These are phyloP conservation scores for Friedmanniomyces endolithicus DNA, from an alignment of 495 filamentous ascomycete genomes.

Conservation along the genomic window DNA sequence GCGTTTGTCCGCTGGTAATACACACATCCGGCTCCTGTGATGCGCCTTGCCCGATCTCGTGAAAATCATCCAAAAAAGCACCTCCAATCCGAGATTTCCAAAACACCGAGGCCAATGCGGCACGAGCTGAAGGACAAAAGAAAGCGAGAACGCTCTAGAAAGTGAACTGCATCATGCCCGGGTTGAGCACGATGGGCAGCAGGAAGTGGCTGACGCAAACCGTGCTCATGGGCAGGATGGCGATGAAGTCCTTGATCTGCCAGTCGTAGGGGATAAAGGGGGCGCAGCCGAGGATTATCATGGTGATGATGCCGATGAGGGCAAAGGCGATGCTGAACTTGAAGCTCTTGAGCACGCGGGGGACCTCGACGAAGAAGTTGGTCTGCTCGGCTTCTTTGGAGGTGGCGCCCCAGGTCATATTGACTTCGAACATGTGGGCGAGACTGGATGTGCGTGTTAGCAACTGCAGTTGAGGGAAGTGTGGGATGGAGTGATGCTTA, in stretches of 20 bases:
- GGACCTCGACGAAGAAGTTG: slow-evolving; percentile 71
- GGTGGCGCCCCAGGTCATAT: slow-evolving; percentile 41
- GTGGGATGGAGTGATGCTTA: neutral
- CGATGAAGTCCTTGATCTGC: slow-evolving; percentile 66
- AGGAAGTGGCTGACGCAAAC: slow-evolving; percentile 56
- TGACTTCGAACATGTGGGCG: slow-evolving; percentile 38
- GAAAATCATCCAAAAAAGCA: neutral
- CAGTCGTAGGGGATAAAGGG: slow-evolving; percentile 54
- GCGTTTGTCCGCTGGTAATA: neutral
- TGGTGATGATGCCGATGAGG: slow-evolving; percentile 46
- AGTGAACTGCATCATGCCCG: slow-evolving; percentile 70
- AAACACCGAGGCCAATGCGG: neutral
- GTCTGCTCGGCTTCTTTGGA: slow-evolving; percentile 50
- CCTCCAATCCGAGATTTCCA: too few relatives aligned
- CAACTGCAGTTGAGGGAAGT: slow-evolving; percentile 1
- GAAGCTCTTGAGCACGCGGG: slow-evolving; percentile 63
- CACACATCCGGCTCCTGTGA: neutral
- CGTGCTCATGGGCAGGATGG: slow-evolving; percentile 67
- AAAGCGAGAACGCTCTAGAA: slow-evolving; percentile 23
- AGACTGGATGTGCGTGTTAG: slow-evolving; percentile 24
- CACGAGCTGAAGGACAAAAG: neutral
- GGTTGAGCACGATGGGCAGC: slow-evolving; percentile 61
- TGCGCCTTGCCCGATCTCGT: neutral
- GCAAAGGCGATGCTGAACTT: slow-evolving; percentile 64
- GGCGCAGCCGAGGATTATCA: slow-evolving; percentile 51